Evolutionary conservation across 345 rosid species (phyloP).

Genomic region (Draba incana): DNA sequence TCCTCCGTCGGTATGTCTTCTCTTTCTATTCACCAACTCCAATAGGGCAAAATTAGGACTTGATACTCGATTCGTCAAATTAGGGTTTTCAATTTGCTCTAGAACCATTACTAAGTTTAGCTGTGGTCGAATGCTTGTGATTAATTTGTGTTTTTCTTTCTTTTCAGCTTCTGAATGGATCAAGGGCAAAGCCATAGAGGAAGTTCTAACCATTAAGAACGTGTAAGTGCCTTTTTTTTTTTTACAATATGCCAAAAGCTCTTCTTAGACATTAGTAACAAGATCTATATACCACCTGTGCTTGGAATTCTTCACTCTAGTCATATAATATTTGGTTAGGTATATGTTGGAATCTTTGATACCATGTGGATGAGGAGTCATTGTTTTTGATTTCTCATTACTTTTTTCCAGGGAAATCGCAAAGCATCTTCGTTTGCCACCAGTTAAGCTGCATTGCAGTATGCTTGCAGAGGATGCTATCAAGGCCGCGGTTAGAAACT

Average conservation of each 20-base stretch:
- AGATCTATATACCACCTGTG: not conserved
- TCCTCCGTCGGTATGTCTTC: conserved; percentile 68
- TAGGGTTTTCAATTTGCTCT: not conserved
- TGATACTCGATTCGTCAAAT: too few species aligned
- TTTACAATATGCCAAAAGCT: not conserved
- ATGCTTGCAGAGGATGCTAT: conserved; percentile 97
- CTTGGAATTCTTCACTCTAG: not conserved
- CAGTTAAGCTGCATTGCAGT: conserved; percentile 93
- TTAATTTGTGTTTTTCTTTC: not conserved
- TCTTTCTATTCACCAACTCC: too few species aligned
- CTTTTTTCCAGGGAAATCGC: conserved; percentile 67
- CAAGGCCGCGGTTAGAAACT: conserved; percentile 81
- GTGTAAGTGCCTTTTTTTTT: conserved; percentile 50
- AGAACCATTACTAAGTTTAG: too few species aligned
- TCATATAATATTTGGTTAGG: not conserved
- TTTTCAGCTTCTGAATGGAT: conserved; percentile 81
- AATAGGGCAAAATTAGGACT: too few species aligned
- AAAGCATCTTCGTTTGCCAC: conserved; percentile 86
- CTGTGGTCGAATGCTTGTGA: too few species aligned
- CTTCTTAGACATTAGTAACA: not conserved
- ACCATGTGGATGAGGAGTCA: too few species aligned
- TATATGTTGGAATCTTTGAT: not conserved
- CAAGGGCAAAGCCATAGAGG: conserved; percentile 78
- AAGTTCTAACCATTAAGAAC: conserved; percentile 72
- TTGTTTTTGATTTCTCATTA: too few species aligned